Base-by-base conservation (phyloP, 306 rosid genomes). In the Begonia peltatifolia region DNA sequence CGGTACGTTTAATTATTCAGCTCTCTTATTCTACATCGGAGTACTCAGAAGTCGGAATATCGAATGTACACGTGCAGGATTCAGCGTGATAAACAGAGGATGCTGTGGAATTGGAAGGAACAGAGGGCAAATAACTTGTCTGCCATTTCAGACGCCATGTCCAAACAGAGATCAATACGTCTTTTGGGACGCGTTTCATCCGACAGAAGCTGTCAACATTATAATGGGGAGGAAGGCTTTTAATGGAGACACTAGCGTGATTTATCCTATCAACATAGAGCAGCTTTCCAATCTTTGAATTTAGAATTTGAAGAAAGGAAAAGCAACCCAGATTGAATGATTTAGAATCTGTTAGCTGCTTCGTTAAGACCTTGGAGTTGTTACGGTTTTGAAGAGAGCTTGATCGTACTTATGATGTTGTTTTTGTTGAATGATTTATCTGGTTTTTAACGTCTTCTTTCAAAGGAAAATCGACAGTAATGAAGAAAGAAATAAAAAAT, bases 121-220 rank as follows among this genome's bases (percentile, higher is more conserved):
- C 68, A 74, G 90, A 47, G 95, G 95, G 25, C 97, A 90, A 72
- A 69, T 85, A 3, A 90, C 97, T 25, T 85, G 94, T 63, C 87
- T 85, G 14, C 97, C 97, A 1, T 59, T 76, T 63, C 94, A 80
- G 64, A 90, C 84, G 4, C 94, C 97, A 3, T 85, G 95, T 54
- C 59, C 71, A 0, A 74, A 85, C 55, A 63, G 97, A 61, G 69
- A 65, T 22, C 75, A 73, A 54, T 85, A 85, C n/a, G 71, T 85
- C 14, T 89, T 85, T 57, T 85, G 95, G 95, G 97, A 89, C 69
- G 97, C 97, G 43, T 89, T 82, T 55, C 97, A 85, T 67, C 95
- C 97, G 49, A 89, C 95, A 0, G 77, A 68, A 62, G 95, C 95
- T 47, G 90, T 74, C 17, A 90, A 85, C 74, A 46, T 80, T 63